These are phyloP conservation scores for Colletotrichum sp. DNA, from an alignment of 2,329 filamentous ascomycete genomes.

Conservation along the genomic window DNA sequence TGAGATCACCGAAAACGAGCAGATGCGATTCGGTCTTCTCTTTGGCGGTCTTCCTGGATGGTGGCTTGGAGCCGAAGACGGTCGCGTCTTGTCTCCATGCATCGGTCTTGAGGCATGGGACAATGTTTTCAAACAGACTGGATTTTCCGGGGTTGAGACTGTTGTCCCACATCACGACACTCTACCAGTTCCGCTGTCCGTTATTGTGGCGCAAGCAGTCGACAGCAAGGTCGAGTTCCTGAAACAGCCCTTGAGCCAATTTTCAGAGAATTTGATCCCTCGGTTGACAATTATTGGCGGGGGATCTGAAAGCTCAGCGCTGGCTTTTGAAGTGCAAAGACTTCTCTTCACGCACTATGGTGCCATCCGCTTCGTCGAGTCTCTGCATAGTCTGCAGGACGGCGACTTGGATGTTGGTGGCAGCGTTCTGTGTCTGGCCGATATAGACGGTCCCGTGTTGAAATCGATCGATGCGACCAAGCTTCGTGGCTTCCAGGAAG, in stretches of 20 bases:
- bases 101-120: neutral
- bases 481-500: slow-evolving; percentile 20
- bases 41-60: slow-evolving; percentile 32
- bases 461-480: slow-evolving; percentile 35
- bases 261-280: neutral
- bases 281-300: neutral
- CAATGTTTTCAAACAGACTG: neutral
- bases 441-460: slow-evolving; percentile 26
- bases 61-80: slow-evolving; percentile 28
- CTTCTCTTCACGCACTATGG: neutral
- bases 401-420: slow-evolving; percentile 23
- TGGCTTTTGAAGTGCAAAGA: neutral
- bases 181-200: slow-evolving; percentile 18
- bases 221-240: slow-evolving; percentile 7
- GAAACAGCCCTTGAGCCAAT: neutral
- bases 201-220: slow-evolving; percentile 21
- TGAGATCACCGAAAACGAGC: neutral
- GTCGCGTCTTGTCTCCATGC: neutral
- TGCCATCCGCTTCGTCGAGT: neutral
- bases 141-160: slow-evolving; percentile 11
- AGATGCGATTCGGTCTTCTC: slow-evolving; percentile 22
- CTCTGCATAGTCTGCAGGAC: neutral
- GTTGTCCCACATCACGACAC: neutral
- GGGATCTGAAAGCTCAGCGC: neutral
- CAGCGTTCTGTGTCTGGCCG: neutral